phyloP scores from a whole-genome alignment of 441 rosid genomes.

The Theobroma grandiflorum region DNA sequence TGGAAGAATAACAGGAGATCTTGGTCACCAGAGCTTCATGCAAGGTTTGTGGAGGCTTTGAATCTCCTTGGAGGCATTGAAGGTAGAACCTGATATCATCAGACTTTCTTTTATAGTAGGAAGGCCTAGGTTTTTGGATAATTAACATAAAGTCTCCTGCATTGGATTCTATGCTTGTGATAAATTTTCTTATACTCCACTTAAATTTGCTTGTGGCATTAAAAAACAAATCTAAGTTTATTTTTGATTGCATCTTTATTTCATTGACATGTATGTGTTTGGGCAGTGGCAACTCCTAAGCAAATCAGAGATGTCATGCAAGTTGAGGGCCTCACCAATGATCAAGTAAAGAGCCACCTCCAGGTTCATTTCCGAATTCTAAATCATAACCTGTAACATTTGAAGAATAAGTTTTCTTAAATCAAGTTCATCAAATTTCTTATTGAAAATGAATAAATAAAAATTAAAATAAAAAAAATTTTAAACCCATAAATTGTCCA shows the following conservation, averaged over 20 bases:
- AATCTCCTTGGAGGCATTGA: conserved; percentile 33
- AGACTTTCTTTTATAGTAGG: background rate
- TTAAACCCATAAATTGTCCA: no score
- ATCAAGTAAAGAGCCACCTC: conserved; percentile 48
- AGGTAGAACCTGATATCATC: conserved; percentile 17
- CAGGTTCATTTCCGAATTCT: conserved; percentile 32
- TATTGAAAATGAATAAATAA: background rate
- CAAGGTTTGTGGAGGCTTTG: conserved; percentile 33
- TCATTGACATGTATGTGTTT: background rate
- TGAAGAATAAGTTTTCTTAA: no score
- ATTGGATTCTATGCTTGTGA: no score
- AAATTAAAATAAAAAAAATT: no score
- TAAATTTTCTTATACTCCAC: background rate
- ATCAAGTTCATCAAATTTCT: background rate
- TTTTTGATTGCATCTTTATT: background rate
- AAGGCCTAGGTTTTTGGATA: no score
- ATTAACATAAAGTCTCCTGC: no score
- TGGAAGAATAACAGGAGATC: conserved; percentile 26
- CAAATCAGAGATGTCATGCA: conserved; percentile 42
- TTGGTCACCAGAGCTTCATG: conserved; percentile 40
- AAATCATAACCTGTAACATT: no score
- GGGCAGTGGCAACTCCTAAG: conserved; percentile 49
- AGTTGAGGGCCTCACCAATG: conserved; percentile 43
- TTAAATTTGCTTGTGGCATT: background rate
- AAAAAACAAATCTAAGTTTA: no score